Conservation (phyloP, 164 flowering plant species). For the Berberis vulgaris region DNA sequence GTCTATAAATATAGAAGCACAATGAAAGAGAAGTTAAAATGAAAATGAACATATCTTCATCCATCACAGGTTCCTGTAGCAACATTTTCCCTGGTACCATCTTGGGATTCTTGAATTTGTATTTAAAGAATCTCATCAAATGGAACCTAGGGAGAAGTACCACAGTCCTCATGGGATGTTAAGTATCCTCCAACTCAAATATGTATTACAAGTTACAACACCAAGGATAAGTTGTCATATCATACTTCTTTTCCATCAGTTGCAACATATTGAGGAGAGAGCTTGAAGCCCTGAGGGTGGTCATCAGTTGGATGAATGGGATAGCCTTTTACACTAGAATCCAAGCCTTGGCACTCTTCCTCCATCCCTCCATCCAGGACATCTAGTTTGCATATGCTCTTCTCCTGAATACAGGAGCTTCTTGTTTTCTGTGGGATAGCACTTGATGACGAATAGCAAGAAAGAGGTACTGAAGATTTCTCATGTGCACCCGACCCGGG, state of each 20-base stretch:
- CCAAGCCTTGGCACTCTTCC: constrained; percentile 20
- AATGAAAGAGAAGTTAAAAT: constrained; percentile 1
- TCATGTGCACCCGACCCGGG: constrained; percentile 27
- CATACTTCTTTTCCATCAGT: constrained; percentile 41
- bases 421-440: constrained; percentile 14
- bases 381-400: constrained; percentile 13
- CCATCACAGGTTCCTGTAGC: background rate
- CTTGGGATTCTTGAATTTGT: background rate
- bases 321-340: constrained; percentile 15
- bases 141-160: background rate
- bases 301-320: constrained; percentile 9
- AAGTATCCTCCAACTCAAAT: background rate
- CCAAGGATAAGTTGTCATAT: constrained; percentile 2
- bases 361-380: constrained; percentile 14
- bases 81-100: background rate
- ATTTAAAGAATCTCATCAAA: background rate
- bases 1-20: background rate
- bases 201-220: background rate
- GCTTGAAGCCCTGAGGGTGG: constrained; percentile 33
- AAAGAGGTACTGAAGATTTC: constrained; percentile 18
- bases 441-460: constrained; percentile 15
- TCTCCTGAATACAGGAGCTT: constrained; percentile 24
- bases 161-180: background rate
- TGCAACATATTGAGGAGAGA: constrained; percentile 12
- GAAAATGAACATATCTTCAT: background rate